phyloP scores from a whole-genome alignment of 1,139 yeast genomes.

The Nadsonia commutata region DNA sequence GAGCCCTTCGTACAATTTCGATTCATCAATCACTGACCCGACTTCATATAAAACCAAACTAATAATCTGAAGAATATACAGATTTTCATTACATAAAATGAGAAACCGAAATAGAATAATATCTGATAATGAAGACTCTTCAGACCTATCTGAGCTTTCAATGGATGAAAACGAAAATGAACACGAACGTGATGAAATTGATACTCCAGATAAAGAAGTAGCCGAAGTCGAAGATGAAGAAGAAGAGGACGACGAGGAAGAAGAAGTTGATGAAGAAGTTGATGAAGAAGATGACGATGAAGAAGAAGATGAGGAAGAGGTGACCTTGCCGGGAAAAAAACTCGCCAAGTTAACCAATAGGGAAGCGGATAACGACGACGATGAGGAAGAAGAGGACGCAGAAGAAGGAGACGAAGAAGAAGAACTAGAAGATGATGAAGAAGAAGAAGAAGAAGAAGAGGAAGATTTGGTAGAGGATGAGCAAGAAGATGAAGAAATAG shows the following conservation, averaged over 20 bases:
- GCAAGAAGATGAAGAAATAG: not conserved
- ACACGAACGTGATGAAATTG: not conserved
- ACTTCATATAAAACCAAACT: too few species aligned
- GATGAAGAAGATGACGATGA: not conserved
- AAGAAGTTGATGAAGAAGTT: not conserved
- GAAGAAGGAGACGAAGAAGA: not conserved
- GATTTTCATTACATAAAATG: too few species aligned
- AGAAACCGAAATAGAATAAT: not conserved
- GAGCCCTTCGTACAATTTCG: too few species aligned
- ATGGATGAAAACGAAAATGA: not conserved
- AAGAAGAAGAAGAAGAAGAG: not conserved
- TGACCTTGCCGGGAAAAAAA: too few species aligned
- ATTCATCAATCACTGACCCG: too few species aligned
- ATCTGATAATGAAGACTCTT: not conserved
- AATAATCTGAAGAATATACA: too few species aligned
- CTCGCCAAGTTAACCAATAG: not conserved
- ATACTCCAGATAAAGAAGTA: not conserved
- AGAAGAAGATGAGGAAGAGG: not conserved
- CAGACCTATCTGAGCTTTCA: not conserved
- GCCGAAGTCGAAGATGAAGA: not conserved
- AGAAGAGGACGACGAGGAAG: not conserved
- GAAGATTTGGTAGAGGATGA: not conserved
- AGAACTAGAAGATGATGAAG: not conserved
- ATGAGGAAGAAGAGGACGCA: not conserved
- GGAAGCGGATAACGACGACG: conserved; percentile 1